Percentiles rank a stretch among this genome's conserved stretches.
These are phyloP conservation scores for Candida taoyuanica DNA, from an alignment of 805 yeast species.

Conservation along the genomic window DNA sequence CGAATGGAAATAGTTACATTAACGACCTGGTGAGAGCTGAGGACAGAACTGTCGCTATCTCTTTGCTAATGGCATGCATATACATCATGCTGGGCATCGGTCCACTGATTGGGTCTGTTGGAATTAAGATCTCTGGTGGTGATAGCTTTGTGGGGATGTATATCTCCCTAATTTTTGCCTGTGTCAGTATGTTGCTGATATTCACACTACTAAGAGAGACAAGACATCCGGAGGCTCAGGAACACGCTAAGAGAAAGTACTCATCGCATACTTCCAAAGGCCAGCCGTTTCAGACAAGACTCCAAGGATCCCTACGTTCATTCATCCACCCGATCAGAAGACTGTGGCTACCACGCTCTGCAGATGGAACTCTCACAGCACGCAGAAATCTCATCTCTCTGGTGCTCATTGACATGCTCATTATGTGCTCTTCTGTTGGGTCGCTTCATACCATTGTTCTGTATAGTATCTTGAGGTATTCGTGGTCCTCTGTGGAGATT, in stretches of 20 bases:
- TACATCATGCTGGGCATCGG: constrained; percentile 23
- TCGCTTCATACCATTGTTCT: constrained; percentile 17
- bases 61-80: constrained; percentile 22
- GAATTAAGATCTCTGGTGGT: constrained; percentile 11
- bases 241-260: constrained; percentile 10
- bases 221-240: constrained; percentile 21
- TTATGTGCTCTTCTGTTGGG: constrained; percentile 24
- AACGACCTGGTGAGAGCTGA: constrained; percentile 17
- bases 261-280: not conserved
- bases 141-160: constrained; percentile 7
- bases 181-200: constrained; percentile 5
- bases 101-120: constrained; percentile 22
- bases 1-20: constrained; percentile 24
- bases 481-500: constrained; percentile 25
- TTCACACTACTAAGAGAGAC: constrained; percentile 14
- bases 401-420: constrained; percentile 19
- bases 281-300: not conserved
- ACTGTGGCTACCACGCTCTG: constrained; percentile 19
- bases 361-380: constrained; percentile 13
- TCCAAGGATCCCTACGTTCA: not conserved
- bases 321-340: constrained; percentile 20
- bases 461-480: constrained; percentile 18
- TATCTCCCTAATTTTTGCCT: constrained; percentile 9
- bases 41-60: constrained; percentile 18
- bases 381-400: constrained; percentile 19